Conservation (phyloP, 352 stramenopile species). For the Peronospora destructor region DNA sequence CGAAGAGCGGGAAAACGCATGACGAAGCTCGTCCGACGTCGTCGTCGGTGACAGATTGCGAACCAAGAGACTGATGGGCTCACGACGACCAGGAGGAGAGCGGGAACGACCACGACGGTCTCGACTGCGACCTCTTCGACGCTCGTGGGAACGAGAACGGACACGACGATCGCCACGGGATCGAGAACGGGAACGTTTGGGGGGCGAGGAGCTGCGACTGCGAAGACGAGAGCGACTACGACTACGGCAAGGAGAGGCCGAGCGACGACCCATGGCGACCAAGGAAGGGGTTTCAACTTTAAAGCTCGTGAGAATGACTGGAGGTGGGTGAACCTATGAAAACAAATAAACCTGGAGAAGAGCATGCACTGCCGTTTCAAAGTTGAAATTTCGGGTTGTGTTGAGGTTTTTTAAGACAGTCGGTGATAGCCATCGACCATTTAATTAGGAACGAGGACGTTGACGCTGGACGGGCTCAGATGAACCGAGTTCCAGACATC, state of each 20-base stretch:
- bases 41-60: constrained; percentile 36
- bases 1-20: constrained; percentile 38
- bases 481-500: constrained; percentile 90
- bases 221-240: constrained; percentile 28
- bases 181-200: constrained; percentile 34
- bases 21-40: constrained; percentile 36
- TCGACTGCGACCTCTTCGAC: constrained; percentile 10
- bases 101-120: constrained; percentile 28
- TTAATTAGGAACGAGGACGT: constrained; percentile 54
- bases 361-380: no score
- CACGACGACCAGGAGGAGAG: constrained; percentile 10
- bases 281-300: not conserved
- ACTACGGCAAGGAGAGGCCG: constrained; percentile 42
- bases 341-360: not conserved
- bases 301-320: not conserved
- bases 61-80: constrained; percentile 47
- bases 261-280: constrained; percentile 37
- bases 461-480: constrained; percentile 60
- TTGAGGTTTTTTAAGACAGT: no score
- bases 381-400: no score
- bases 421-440: no score
- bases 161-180: constrained; percentile 23
- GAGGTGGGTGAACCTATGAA: not conserved
- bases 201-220: constrained; percentile 27
- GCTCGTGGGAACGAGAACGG: constrained; percentile 33